Evolutionary conservation across 2,329 filamentous ascomycete species (phyloP), one percentile per base, ranked within the genome.

Genomic region (Botrytis elliptica): DNA sequence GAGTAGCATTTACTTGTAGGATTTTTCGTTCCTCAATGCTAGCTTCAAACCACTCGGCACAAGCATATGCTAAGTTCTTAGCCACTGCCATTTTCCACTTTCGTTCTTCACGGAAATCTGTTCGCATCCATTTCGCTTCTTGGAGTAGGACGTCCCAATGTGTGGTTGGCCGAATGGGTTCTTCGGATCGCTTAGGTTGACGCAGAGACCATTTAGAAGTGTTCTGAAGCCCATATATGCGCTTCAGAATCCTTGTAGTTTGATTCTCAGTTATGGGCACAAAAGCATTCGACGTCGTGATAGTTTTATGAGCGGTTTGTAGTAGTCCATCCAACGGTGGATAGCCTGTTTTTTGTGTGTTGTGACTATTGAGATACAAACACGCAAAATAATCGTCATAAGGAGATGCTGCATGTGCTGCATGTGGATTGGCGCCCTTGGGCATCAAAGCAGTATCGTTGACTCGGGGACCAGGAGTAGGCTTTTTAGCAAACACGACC

Each of bases 91-190:
- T 90, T 83, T 98, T 98, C 94, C 95, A 97, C 81, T 97, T 97
- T 59, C 94, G 87, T 82, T 98, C 96, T 82, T 98, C 93, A 70
- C 92, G 89, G 80, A 98, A 98, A 82, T 99, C 96, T 2, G 94
- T 98, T 69, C 95, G 90, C 93, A 99, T 97, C 95, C 95, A 98
- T 82, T 95, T 97, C 88, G 95, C 93, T 84, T 99, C 95, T 77
- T 94, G 89, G 46, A 99, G 85, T 72, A 98, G 82, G 70, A 95
- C 88, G 83, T 99, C 96, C 88, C 91, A 93, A 78, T 98, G 95
- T 2, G 92, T 91, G 1, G 89, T 87, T 29, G 91, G 91, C 55
- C 94, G 89, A 6, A 89, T 86, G 7, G 95, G 95, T 82, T 99
- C 96, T 2, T 90, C 87, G 57, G 91, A 93, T 73, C 94, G 92